Evolutionary conservation across 2,329 filamentous ascomycete species (phyloP), one percentile per base, ranked within the genome.

Genomic region (Sodiomyces alkalinus): DNA sequence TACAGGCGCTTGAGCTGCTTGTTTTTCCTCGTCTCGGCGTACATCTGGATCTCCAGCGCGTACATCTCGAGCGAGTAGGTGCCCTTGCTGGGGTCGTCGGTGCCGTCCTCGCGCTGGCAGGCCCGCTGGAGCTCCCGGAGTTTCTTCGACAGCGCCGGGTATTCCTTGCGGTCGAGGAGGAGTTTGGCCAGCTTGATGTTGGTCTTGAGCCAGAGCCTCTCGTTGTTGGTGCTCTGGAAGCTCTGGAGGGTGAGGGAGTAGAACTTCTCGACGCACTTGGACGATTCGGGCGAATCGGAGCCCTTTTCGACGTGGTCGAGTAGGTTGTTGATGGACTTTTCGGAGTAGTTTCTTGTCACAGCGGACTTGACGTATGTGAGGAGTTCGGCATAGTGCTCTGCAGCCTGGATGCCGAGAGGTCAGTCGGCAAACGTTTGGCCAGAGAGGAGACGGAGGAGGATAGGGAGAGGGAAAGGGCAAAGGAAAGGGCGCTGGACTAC

Each of bases 311-410:
- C 90, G 50, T 80, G 92, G 57, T 96, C 90, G 26, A 98, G 74
- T 77, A 98, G 93, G 52, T 94, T 96, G 58, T 96, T 96, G 60
- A 98, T 93, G 9, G 87, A 96, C 53, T 96, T 96, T 55, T 98
- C 90, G 2, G 90, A 94, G 56, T 96, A 96, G 56, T 96, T 98
- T 37, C 90, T 75, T 22, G 90, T 96, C 26, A 98, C 87, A 6
- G 87, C 87, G 3, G 82, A 92, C 53, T 90, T 93, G 58, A 96
- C 86, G 46, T 96, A 98, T 26, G 86, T 96, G 39, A 98, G 73
- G 17, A 98, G 81, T 56, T 96, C 85, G 39, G 73, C 76, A 56
- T 92, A 98, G 54, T 98, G 86, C 47, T 87, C 74, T 26, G 86
- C 74, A 6, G 87, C 87, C 82, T 93, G 28, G n/a, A n/a, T 17